Conservation (phyloP, 2,329 filamentous ascomycete genomes). For the Aspergillus versicolor region DNA sequence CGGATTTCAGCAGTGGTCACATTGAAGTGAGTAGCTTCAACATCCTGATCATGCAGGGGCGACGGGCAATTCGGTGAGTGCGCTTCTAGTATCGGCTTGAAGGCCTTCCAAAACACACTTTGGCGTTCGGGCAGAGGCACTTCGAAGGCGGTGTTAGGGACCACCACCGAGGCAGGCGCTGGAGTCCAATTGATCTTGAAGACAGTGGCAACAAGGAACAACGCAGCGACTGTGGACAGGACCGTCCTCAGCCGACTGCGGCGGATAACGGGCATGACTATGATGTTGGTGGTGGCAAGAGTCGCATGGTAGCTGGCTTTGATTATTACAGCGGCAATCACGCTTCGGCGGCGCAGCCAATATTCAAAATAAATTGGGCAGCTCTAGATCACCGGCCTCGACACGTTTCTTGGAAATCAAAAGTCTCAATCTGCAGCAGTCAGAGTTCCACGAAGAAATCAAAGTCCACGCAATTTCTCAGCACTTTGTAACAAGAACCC, state of each 20-base stretch:
- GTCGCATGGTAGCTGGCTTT: background rate
- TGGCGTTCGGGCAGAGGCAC: constrained; percentile 36
- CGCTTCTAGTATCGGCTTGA: constrained; percentile 34
- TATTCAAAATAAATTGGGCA: background rate
- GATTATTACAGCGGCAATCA: background rate
- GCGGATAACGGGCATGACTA: constrained; percentile 28
- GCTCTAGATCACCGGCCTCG: background rate
- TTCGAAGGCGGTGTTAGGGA: constrained; percentile 35
- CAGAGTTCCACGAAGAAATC: background rate
- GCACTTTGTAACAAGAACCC: background rate
- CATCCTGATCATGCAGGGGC: constrained; percentile 26
- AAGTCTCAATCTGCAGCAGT: background rate
- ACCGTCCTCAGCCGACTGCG: constrained; percentile 30
- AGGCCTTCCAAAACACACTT: constrained; percentile 37
- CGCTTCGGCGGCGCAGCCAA: background rate
- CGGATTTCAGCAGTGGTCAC: constrained; percentile 28
- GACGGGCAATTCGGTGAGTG: constrained; percentile 32
- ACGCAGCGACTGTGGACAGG: constrained; percentile 27
- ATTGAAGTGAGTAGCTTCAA: constrained; percentile 29
- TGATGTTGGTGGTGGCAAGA: background rate
- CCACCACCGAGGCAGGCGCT: constrained; percentile 27
- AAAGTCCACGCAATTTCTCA: background rate
- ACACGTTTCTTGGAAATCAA: background rate
- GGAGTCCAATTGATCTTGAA: constrained; percentile 38
- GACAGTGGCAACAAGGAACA: constrained; percentile 34